Evolutionary conservation across 2,329 filamentous ascomycete species (phyloP), one percentile per base, ranked within the genome.

Genomic region (Fusarium luffae): DNA sequence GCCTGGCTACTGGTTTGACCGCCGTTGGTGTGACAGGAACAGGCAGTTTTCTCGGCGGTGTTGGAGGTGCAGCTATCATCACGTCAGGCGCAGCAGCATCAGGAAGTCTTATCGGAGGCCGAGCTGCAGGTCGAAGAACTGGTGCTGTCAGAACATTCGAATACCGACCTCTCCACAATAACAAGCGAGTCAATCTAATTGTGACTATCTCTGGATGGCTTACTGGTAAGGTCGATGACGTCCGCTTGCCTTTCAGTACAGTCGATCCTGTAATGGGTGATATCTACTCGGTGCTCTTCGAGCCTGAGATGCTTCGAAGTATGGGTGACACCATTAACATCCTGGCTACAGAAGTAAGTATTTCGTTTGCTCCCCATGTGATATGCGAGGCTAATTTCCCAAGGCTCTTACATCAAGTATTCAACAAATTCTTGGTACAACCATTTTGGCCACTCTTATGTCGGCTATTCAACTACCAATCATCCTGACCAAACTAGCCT

Each of bases 291-390:
- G 91, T 99, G 13, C 85, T 97, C 62, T 99, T 96, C 94, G 96
- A 99, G 79, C 97, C 96, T 5, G 96, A 99, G 77, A 97, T 99
- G 94, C 86, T 99, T 77, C 91, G 90, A 74, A 97, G 93, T 80
- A 99, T 98, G 91, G 96, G 96, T 87, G 93, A 96, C 78, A 99
- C 96, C 47, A 98, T 99, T 76, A 98, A 98, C 75, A 98, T 99
- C 80, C 84, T 99, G 69, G 96, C 96, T 61, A 99, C 96, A 34
- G 96, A 99, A 89, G 93, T 95, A 81, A 81, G 87, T 88, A 16
- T 12, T 41, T 28, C 7, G 7, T 25, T 28, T 16, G 21, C 21
- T 30, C 8, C 18, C 4, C 13, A 32, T 19, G 13, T 16, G 23
- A 9, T n/a, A 27, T 40, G 14, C 5, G 18, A 34, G 23, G 47